Base-by-base conservation (phyloP, 805 yeast species). In the Yarrowia sp. region DNA sequence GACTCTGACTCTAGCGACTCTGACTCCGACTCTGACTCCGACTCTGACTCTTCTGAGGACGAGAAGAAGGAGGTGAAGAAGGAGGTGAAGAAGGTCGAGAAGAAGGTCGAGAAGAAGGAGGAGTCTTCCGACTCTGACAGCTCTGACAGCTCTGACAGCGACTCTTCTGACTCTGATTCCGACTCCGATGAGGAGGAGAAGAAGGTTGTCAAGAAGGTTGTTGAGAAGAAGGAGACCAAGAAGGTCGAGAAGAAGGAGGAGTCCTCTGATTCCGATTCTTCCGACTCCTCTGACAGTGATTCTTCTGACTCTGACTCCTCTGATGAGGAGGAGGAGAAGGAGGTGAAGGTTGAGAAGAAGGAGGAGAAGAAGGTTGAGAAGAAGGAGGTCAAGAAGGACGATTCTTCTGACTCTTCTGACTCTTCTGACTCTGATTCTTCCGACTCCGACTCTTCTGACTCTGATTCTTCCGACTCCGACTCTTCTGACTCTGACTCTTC, bases 111-210 rank as follows among this genome's bases (percentile, higher is more conserved):
- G 14, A 47, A 47, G 53, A 33, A 47, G 39, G 38, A 33, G n/a
- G 41, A 48, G 28, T 57, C 66, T n/a, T 68, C 69, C 1, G 65
- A 39, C 17, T 50, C 66, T 4, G 67, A 67, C 15, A 67, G 57
- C 38, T 68, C 73, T 35, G 70, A 66, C 45, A 65, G 71, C 28
- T 68, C 73, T 36, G 70, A 66, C 42, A 68, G 72, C 35, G 66
- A 55, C n/a, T 68, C 72, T 11, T 67, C 71, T 28, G 60, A 41
- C 42, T 69, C 73, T 44, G 67, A 63, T 35, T 64, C 69, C 33
- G 64, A 66, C 41, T 47, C 51, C 6, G 51, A 47, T 11, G 47
- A 18, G 14, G 47, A 43, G 15, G n/a, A 43, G 32, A 43, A 43
- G 32, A 9, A 43, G 47, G 15, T 8, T 11, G 14, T 31, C 8